Evolutionary conservation across 192 early-diverging fungal genomes (phyloP), one percentile per base, ranked within the genome.

Genomic region (Linnemannia elongata): DNA sequence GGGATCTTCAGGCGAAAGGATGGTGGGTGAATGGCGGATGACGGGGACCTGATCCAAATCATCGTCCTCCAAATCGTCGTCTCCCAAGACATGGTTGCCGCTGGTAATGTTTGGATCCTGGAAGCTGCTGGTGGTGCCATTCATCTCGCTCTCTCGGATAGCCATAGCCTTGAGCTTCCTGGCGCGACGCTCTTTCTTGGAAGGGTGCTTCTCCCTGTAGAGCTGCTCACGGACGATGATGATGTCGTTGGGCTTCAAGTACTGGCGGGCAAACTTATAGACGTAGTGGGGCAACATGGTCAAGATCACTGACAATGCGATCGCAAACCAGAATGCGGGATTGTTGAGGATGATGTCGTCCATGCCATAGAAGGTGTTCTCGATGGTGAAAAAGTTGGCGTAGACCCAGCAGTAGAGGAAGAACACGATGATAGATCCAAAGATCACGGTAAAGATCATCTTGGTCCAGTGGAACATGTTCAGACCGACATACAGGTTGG

Each of bases 171-270:
- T 87, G 22, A 87, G 33, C 54, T 87, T 87, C 35, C 79, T 76
- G 39, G 85, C 85, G 35, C 85, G 79, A 75, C 85, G 85, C 66
- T 87, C 85, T 72, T 87, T 87, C 70, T 70, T 87, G 36, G 85
- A 87, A 5, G 85, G 85, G 24, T 87, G 85, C 73, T 87, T 87
- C 66, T 87, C 85, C 27, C 68, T 72, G 72, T 87, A 87, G 18
- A 93, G 89, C 76, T 94, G 91, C 90, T 97, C 97, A 63, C 96
- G 96, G 69, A 98, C 92, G 52, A 98, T 92, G 39, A 97, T 94
- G 10, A 94, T 93, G 87, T 98, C 96, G 57, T 91, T 96, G 1
- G 97, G 97, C 44, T 89, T 89, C 81, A 95, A 92, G 45, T 93
- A 91, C 41, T 96, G 95, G 22, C 92, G 89, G 54, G 90, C 85